Conservation (phyloP, 1,284 basidiomycete species). For the Melampsora americana region DNA sequence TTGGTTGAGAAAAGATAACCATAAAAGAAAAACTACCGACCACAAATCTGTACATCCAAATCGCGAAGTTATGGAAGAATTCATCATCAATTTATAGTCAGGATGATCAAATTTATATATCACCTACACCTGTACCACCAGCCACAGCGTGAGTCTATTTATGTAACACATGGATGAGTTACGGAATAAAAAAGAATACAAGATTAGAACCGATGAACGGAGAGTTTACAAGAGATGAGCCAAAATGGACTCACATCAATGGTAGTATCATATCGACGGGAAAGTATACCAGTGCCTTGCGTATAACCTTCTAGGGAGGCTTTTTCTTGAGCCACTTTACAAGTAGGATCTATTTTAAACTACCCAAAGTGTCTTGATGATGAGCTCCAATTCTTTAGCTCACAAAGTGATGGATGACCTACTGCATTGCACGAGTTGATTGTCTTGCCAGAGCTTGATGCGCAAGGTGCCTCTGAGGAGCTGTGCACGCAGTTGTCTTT, state of each 20-base stretch:
- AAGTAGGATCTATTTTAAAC: not conserved
- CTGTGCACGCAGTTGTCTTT: not conserved
- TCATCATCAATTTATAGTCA: too few relatives aligned
- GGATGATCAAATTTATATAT: not conserved
- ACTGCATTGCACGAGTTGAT: not conserved
- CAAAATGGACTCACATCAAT: not conserved
- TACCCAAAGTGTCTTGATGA: not conserved
- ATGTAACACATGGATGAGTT: too few relatives aligned
- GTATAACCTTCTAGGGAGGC: not conserved
- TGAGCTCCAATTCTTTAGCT: not conserved
- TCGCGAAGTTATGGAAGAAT: not conserved
- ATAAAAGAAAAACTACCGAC: not conserved
- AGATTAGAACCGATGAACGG: not conserved
- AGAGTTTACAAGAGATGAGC: not conserved
- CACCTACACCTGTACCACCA: not conserved
- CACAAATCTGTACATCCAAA: not conserved
- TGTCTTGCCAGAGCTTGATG: not conserved
- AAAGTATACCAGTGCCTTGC: too few relatives aligned
- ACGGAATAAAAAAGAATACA: not conserved
- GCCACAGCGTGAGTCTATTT: not conserved
- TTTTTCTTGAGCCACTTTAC: not conserved
- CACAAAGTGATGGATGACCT: not conserved
- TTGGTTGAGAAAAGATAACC: not conserved
- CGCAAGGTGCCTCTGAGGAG: not conserved
- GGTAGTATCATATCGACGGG: conserved; percentile 11